These are phyloP conservation scores for Tetracladium marchalianum DNA, from an alignment of 495 filamentous ascomycete genomes.

Conservation along the genomic window DNA sequence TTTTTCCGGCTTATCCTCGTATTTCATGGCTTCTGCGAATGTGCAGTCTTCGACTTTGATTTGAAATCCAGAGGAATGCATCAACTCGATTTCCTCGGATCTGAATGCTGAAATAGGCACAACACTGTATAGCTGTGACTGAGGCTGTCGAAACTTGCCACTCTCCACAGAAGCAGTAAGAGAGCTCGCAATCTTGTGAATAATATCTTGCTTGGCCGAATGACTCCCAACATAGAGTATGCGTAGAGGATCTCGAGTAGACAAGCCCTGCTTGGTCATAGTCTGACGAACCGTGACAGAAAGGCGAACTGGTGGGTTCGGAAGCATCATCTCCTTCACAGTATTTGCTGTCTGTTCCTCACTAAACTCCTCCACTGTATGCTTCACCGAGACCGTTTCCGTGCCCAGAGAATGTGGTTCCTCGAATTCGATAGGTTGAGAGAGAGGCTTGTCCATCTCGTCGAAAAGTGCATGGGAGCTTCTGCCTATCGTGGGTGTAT, in stretches of 20 bases:
- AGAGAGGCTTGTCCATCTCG: slow-evolving; percentile 24
- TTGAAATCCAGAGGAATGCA: slow-evolving; percentile 56
- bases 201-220: slow-evolving; percentile 53
- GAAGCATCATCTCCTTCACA: slow-evolving; percentile 27
- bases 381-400: slow-evolving; percentile 50
- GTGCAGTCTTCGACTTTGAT: slow-evolving; percentile 66
- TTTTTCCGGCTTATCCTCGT: slow-evolving; percentile 20
- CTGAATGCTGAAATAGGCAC: slow-evolving; percentile 66
- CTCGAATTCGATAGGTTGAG: slow-evolving; percentile 46
- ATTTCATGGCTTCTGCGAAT: slow-evolving; percentile 36
- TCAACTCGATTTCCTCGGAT: slow-evolving; percentile 60
- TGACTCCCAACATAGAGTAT: slow-evolving; percentile 60
- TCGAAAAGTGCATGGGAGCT: slow-evolving; percentile 21
- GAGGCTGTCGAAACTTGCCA: slow-evolving; percentile 16
- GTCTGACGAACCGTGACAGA: slow-evolving; percentile 58
- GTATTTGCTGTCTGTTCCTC: slow-evolving; percentile 41
- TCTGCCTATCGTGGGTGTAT: slow-evolving; percentile 19
- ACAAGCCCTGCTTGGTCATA: slow-evolving; percentile 55
- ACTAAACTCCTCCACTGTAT: slow-evolving; percentile 49
- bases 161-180: slow-evolving; percentile 31
- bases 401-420: slow-evolving; percentile 42
- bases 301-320: slow-evolving; percentile 27
- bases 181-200: slow-evolving; percentile 69
- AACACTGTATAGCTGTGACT: slow-evolving; percentile 56
- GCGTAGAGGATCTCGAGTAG: slow-evolving; percentile 54